phyloP scores from a whole-genome alignment of 202 grass and related monocot genomes.

The Panicum virgatum region DNA sequence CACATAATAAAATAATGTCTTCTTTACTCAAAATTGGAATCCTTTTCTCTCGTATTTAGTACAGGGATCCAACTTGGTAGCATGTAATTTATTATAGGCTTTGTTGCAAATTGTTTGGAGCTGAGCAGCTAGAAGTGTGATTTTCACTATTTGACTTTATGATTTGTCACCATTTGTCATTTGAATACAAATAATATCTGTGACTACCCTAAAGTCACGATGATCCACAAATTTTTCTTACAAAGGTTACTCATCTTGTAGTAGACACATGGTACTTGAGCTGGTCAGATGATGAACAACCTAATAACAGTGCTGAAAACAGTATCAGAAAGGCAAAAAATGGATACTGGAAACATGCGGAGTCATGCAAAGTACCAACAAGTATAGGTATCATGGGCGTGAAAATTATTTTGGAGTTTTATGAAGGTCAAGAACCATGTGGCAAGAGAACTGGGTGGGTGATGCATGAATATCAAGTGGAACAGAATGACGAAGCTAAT shows the following conservation, averaged over 20 bases:
- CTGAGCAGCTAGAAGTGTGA: not conserved
- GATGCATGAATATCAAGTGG: constrained; percentile 59
- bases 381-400: constrained; percentile 33
- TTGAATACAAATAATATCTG: too few relatives aligned
- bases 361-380: constrained; percentile 31
- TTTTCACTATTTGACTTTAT: not conserved
- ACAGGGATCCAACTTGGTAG: not conserved
- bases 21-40: not conserved
- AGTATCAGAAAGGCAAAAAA: constrained; percentile 26
- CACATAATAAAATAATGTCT: not conserved
- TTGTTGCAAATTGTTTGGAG: not conserved
- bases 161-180: not conserved
- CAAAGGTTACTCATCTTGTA: constrained; percentile 24
- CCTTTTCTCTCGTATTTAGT: not conserved
- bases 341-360: constrained; percentile 48
- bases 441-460: constrained; percentile 50
- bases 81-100: not conserved
- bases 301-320: constrained; percentile 5
- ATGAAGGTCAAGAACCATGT: constrained; percentile 41
- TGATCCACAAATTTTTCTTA: constrained; percentile 15
- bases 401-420: constrained; percentile 50
- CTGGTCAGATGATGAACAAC: constrained; percentile 15
- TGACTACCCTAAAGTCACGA: not conserved
- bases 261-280: constrained; percentile 45
- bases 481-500: constrained; percentile 36